Percentiles rank a stretch among this genome's conserved stretches.
These are phyloP conservation scores for Yarrowia keelungensis DNA, from an alignment of 805 yeast species.

Conservation along the genomic window DNA sequence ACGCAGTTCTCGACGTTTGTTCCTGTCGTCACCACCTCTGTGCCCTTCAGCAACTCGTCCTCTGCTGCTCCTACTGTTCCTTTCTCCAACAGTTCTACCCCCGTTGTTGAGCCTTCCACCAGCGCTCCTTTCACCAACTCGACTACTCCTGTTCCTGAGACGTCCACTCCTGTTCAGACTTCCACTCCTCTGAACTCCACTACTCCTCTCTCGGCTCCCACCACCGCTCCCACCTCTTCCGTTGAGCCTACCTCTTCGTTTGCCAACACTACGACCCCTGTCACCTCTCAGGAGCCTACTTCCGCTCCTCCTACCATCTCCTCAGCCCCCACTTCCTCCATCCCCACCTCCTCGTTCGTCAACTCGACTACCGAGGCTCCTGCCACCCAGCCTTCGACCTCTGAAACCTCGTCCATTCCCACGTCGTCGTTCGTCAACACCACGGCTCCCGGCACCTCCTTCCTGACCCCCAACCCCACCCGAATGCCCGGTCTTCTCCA, in stretches of 20 bases:
- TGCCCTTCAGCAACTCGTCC: conserved; percentile 16
- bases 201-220: not conserved
- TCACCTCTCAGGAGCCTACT: not conserved
- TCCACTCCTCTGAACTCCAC: conserved; percentile 3
- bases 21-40: conserved; percentile 4
- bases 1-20: conserved; percentile 22
- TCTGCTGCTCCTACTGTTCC: not conserved
- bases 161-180: too few relatives aligned
- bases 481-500: conserved; percentile 10
- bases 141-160: not conserved
- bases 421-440: conserved; percentile 6
- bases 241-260: conserved; percentile 5
- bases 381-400: not conserved
- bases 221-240: not conserved
- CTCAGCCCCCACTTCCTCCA: not conserved
- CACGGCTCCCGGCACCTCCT: not conserved
- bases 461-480: conserved; percentile 15
- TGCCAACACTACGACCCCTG: not conserved
- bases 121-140: conserved; percentile 3
- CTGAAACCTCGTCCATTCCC: conserved; percentile 9
- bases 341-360: conserved; percentile 5
- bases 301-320: not conserved
- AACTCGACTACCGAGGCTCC: conserved; percentile 17
- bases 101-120: not conserved
- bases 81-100: not conserved